Percentiles rank a stretch among this genome's conserved stretches.
These are phyloP conservation scores for Suillus tomentosus DNA, from an alignment of 768 basidiomycete genomes.

Conservation along the genomic window DNA sequence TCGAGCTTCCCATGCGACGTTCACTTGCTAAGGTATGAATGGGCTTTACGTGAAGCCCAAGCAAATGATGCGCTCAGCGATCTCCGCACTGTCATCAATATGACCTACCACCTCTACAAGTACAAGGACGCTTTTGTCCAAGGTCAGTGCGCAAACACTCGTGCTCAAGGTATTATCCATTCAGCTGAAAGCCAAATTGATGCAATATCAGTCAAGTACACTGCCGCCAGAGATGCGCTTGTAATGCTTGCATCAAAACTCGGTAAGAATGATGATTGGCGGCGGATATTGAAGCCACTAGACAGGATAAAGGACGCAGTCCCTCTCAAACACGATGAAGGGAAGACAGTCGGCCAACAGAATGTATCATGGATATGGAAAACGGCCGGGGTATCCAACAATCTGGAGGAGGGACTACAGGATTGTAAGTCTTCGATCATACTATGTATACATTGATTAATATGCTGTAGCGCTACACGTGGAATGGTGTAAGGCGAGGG, in stretches of 20 bases:
- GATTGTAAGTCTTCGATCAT: constrained; percentile 1
- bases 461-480: not conserved
- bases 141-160: not conserved
- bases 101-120: constrained; percentile 5
- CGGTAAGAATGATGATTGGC: not conserved
- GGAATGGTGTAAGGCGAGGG: not conserved
- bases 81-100: not conserved
- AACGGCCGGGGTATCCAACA: not conserved
- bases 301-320: not conserved
- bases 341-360: not conserved
- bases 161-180: not conserved
- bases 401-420: not conserved
- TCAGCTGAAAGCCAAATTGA: not conserved
- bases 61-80: not conserved
- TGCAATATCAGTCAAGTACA: not conserved
- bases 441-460: too few relatives aligned
- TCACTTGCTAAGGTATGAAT: not conserved
- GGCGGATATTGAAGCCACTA: not conserved
- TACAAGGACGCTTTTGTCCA: not conserved
- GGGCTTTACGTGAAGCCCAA: too few relatives aligned
- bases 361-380: constrained; percentile 6
- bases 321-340: not conserved
- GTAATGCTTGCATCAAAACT: not conserved
- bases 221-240: not conserved
- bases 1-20: not conserved